Evolutionary conservation across 2,329 filamentous ascomycete species (phyloP).

Genomic region (Fusarium transvaalense): DNA sequence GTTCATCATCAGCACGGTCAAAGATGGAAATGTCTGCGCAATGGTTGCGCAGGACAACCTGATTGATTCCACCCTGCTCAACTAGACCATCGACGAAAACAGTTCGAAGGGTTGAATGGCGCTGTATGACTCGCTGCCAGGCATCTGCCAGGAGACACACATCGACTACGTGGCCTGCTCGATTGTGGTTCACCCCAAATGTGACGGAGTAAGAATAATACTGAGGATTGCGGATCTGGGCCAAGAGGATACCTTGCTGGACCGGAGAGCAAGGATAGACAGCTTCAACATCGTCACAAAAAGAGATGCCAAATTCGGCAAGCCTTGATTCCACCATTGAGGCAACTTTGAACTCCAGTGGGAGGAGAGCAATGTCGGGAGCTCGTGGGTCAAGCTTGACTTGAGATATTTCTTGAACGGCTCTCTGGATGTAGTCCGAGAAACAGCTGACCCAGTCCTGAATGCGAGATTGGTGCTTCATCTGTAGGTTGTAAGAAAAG

Average conservation of each 20-base stretch:
- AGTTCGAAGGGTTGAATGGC: constrained; percentile 44
- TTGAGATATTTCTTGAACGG: neutral
- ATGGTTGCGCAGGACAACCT: constrained; percentile 39
- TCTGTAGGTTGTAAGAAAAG: constrained; percentile 27
- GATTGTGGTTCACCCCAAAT: constrained; percentile 6
- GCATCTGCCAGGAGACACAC: constrained; percentile 23
- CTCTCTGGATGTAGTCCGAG: neutral
- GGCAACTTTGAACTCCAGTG: constrained; percentile 2
- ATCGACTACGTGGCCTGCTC: neutral
- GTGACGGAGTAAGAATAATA: constrained; percentile 43
- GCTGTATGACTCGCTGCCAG: constrained; percentile 38
- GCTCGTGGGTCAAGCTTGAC: neutral
- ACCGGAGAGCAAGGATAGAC: constrained; percentile 41
- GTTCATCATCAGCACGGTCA: constrained; percentile 6
- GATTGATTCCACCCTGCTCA: constrained; percentile 24
- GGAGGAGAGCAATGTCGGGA: constrained; percentile 23
- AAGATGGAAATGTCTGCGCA: neutral
- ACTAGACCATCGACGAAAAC: constrained; percentile 31
- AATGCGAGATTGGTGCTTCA: constrained; percentile 5
- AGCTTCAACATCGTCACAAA: constrained; percentile 13
- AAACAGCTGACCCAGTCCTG: neutral
- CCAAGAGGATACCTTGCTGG: constrained; percentile 42
- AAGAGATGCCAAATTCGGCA: neutral
- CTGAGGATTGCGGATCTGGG: constrained; percentile 31
- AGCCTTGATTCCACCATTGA: constrained; percentile 3